These are phyloP conservation scores for Mortierella sp. DNA, from an alignment of 371 early-diverging fungal genomes.

Conservation along the genomic window DNA sequence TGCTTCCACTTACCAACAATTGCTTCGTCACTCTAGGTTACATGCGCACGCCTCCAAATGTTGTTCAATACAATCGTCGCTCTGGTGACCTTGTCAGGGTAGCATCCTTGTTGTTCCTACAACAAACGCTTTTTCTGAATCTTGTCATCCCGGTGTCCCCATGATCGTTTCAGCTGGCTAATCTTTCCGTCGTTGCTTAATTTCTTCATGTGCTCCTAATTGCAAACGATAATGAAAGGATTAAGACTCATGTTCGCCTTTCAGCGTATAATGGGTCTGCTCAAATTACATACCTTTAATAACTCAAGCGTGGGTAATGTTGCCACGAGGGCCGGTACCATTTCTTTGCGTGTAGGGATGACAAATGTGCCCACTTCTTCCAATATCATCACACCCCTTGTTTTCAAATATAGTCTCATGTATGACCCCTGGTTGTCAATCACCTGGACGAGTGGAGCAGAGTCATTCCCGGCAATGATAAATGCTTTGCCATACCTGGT, in stretches of 20 bases:
- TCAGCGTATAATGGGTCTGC: not conserved
- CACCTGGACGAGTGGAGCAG: conserved; percentile 19
- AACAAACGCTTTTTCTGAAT: conserved; percentile 11
- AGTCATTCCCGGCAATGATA: conserved; percentile 18
- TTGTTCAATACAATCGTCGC: conserved; percentile 22
- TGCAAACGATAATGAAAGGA: conserved; percentile 9
- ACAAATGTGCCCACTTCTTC: conserved; percentile 27
- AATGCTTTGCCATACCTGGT: conserved; percentile 23
- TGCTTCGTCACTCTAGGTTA: conserved; percentile 18
- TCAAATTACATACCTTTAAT: conserved; percentile 11
- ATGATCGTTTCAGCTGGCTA: conserved; percentile 13
- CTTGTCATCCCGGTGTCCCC: conserved; percentile 14
- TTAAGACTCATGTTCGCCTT: conserved; percentile 6
- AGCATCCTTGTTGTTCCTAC: conserved; percentile 8
- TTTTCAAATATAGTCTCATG: conserved; percentile 20
- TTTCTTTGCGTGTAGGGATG: conserved; percentile 18
- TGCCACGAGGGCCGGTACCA: conserved; percentile 20
- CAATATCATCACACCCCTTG: conserved; percentile 22
- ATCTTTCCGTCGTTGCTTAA: conserved; percentile 1
- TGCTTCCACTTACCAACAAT: no score
- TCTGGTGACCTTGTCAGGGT: conserved; percentile 32
- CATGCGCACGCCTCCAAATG: conserved; percentile 16
- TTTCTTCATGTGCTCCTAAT: conserved; percentile 11
- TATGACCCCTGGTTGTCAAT: conserved; percentile 14
- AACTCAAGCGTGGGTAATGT: conserved; percentile 20